Base-by-base conservation (phyloP, 116 monocot species). In the Zostera marina region DNA sequence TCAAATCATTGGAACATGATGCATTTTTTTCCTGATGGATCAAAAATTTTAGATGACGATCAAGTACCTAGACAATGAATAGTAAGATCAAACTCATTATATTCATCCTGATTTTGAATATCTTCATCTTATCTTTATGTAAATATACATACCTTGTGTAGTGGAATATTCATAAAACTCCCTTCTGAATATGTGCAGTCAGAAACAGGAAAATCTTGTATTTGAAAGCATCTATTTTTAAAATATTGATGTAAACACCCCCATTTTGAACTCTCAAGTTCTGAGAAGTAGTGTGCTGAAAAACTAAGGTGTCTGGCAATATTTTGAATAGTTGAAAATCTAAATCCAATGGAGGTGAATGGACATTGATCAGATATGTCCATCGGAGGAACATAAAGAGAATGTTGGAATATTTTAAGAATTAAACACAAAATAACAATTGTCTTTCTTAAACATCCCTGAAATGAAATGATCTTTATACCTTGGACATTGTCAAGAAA, bases 401-500 rank as follows among this genome's bases (percentile, higher is more conserved):
- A 47, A 9, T 26, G 44, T 73, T 56, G 59, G 58, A 84, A 75
- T 52, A 51, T 51, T 46, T 11, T 61, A 21, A 79, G 41, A 53
- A 84, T 53, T 16, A 74, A 66, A 64, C 77, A 88, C 15, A 94
- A 22, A 44, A 94, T 45, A 38, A 53, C 49, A 17, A 71, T 58
- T 0, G 66, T 68, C 26, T 61, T 19, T 41, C 26, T 73, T 66
- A 94, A 77, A 63, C 72, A 71, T 43, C 84, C 85, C 55, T 80
- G 62, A 63, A 81, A 76, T 17, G 69, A 71, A 11, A 94, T 60
- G 60, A 71, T 60, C 65, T 69, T 79, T 62, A 78, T 60, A 5
- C 88, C 84, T 47, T 60, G 25, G n/a, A 56, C 25, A 61, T 71
- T 77, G 56, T 88, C 88, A 63, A 80, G 63, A 54, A 88, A 54